Percentiles rank a stretch among this genome's conserved stretches.
Evolutionary conservation across 805 yeast genomes (phyloP).

Genomic region (Cyberlindnera mrakii): DNA sequence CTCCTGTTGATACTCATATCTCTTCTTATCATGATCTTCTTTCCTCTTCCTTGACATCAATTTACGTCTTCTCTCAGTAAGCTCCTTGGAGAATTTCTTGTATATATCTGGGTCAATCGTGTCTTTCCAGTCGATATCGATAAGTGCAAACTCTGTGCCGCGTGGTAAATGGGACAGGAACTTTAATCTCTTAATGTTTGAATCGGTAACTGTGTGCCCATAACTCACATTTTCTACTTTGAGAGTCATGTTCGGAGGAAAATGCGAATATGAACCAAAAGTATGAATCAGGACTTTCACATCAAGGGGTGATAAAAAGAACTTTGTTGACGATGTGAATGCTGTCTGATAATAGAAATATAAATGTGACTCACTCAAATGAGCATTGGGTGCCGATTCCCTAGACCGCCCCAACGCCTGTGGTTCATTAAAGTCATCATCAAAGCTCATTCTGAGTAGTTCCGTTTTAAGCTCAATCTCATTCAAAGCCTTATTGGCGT

Average conservation of each 20-base stretch:
- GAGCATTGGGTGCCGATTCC: constrained; percentile 6
- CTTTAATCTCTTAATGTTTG: constrained; percentile 54
- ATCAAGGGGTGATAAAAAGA: constrained; percentile 73
- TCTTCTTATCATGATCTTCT: constrained; percentile 55
- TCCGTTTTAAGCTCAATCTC: constrained; percentile 45
- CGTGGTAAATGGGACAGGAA: constrained; percentile 76
- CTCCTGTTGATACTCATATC: constrained; percentile 55
- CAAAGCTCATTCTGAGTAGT: constrained; percentile 30
- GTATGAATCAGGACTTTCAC: constrained; percentile 61
- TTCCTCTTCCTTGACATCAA: constrained; percentile 41
- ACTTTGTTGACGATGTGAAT: constrained; percentile 59
- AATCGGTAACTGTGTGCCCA: constrained; percentile 59
- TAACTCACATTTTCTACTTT: constrained; percentile 64
- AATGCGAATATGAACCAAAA: constrained; percentile 53
- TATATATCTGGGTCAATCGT: constrained; percentile 37
- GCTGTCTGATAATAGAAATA: constrained; percentile 77
- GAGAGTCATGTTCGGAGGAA: constrained; percentile 62
- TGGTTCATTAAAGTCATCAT: constrained; percentile 17
- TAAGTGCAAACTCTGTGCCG: constrained; percentile 77
- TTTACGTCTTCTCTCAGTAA: constrained; percentile 49
- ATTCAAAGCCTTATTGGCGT: constrained; percentile 46
- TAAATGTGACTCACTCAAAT: constrained; percentile 32
- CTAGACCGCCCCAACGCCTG: constrained; percentile 10
- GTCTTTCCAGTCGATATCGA: constrained; percentile 80
- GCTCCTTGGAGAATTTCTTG: constrained; percentile 44